Conservation (phyloP, 257 asterid species). For the Phtheirospermum japonicum region DNA sequence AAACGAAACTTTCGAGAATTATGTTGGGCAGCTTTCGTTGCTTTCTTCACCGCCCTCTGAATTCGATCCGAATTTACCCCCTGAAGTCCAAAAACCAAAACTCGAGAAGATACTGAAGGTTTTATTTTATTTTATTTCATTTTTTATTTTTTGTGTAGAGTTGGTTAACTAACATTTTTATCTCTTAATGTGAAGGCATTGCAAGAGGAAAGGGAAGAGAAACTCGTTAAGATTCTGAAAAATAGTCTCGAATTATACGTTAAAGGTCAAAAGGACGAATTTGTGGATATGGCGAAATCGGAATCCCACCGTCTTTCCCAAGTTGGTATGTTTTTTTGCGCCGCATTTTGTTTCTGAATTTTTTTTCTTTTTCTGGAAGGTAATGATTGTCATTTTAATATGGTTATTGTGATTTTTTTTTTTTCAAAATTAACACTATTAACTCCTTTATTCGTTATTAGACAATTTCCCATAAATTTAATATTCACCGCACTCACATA, state of each 20-base stretch:
- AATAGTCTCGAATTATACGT: conserved; percentile 63
- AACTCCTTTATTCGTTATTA: too few species aligned
- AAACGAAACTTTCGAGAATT: conserved; percentile 66
- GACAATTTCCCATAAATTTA: too few species aligned
- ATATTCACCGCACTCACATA: too few species aligned
- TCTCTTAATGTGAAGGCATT: conserved; percentile 40
- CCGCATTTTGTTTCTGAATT: not conserved
- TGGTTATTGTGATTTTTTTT: too few species aligned
- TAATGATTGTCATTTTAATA: conserved; percentile 1
- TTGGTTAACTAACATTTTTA: conserved; percentile 21
- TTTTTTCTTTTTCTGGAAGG: conserved; percentile 1
- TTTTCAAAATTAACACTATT: too few species aligned
- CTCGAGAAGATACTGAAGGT: conserved; percentile 77
- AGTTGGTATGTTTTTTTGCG: conserved; percentile 42
- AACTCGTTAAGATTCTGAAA: conserved; percentile 49
- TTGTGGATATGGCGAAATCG: conserved; percentile 54
- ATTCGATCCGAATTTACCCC: conserved; percentile 51
- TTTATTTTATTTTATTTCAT: conserved; percentile 19
- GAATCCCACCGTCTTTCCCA: conserved; percentile 73
- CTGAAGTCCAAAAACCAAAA: conserved; percentile 55
- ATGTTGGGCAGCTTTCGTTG: conserved; percentile 72
- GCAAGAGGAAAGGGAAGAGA: conserved; percentile 79
- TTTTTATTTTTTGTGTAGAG: not conserved
- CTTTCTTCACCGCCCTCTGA: conserved; percentile 62
- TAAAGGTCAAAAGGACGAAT: conserved; percentile 56